phyloP scores from a whole-genome alignment of 495 filamentous ascomycete species.

The Aspergillus coremiiformis region DNA sequence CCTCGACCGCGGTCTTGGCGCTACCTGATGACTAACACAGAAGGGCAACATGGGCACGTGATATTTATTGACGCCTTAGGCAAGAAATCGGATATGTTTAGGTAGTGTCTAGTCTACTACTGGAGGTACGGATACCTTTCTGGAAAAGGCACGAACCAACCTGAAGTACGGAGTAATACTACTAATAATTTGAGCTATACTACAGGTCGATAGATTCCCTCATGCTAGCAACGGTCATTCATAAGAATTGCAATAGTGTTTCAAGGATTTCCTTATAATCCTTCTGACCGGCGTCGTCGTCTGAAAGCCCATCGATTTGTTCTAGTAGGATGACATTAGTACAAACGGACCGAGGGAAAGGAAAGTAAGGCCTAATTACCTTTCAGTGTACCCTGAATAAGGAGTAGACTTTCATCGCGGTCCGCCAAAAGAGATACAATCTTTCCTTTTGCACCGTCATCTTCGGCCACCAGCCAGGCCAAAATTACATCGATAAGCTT shows the following conservation, averaged over 20 bases:
- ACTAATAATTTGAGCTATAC: conserved; percentile 2
- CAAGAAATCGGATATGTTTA: background rate
- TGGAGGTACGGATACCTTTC: too few relatives aligned
- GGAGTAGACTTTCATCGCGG: conserved; percentile 54
- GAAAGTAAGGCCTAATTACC: conserved; percentile 33
- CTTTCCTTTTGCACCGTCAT: conserved; percentile 65
- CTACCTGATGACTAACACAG: background rate
- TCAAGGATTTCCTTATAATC: conserved; percentile 64
- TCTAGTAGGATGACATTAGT: conserved; percentile 33
- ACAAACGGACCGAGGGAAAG: background rate
- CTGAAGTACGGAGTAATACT: too few relatives aligned
- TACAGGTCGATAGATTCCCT: background rate
- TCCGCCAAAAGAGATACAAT: conserved; percentile 58
- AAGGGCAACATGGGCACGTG: conserved; percentile 7
- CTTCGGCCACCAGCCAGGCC: conserved; percentile 90
- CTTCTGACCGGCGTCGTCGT: conserved; percentile 47
- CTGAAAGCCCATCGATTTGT: conserved; percentile 57
- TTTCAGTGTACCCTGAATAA: conserved; percentile 61
- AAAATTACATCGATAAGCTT: conserved; percentile 76
- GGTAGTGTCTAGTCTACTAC: too few relatives aligned
- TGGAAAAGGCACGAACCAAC: too few relatives aligned
- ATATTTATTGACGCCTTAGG: conserved; percentile 1
- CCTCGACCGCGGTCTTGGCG: conserved; percentile 12
- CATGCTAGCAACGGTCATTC: conserved; percentile 6
- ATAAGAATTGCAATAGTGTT: conserved; percentile 56